These are phyloP conservation scores for Paraphaeosphaeria sporulosa DNA, from an alignment of 2,329 filamentous ascomycete genomes.

Conservation along the genomic window DNA sequence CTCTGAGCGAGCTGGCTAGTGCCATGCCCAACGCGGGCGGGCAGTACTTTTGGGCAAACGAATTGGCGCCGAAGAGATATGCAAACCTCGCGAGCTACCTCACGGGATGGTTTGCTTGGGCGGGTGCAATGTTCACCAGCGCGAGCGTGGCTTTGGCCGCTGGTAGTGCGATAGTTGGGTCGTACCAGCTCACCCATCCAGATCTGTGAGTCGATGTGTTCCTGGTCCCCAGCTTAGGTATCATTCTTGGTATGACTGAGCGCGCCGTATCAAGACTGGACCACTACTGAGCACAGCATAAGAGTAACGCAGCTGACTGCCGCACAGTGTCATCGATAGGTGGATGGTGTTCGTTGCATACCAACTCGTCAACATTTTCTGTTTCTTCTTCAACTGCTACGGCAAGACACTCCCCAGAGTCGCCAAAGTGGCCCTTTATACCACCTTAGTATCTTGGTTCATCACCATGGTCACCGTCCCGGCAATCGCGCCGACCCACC, in stretches of 20 bases:
- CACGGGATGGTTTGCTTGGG: conserved; percentile 62
- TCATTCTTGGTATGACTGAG: neutral
- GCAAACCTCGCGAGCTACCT: conserved; percentile 57
- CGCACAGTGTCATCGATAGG: conserved; percentile 37
- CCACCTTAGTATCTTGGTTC: conserved; percentile 56
- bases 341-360: conserved; percentile 56
- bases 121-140: conserved; percentile 62
- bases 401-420: conserved; percentile 48
- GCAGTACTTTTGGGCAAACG: conserved; percentile 61
- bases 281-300: neutral
- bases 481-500: conserved; percentile 52
- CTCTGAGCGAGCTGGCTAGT: conserved; percentile 57
- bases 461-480: conserved; percentile 60
- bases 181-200: conserved; percentile 61
- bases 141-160: conserved; percentile 61
- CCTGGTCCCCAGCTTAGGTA: neutral
- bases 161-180: conserved; percentile 58
- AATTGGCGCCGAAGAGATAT: conserved; percentile 56
- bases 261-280: neutral
- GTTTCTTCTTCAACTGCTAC: conserved; percentile 59
- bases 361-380: conserved; percentile 57
- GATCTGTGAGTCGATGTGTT: conserved; percentile 54
- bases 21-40: conserved; percentile 61
- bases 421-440: conserved; percentile 55
- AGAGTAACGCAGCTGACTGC: conserved; percentile 12